Evolutionary conservation across 352 stramenopile genomes (phyloP), one percentile per base, ranked within the genome.

Genomic region (Phytopythium delawarense): DNA sequence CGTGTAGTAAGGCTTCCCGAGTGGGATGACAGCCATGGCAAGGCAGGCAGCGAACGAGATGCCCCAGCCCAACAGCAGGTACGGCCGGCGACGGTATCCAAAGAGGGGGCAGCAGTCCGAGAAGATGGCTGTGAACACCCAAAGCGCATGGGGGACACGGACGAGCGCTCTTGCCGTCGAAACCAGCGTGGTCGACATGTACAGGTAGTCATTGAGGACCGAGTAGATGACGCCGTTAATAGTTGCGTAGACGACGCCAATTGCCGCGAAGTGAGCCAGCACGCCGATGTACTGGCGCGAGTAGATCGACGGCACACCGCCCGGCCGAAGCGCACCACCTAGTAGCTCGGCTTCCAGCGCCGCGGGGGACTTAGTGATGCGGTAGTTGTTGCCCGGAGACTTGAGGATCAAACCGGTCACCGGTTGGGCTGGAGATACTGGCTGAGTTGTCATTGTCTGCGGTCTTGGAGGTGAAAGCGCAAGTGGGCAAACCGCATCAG

Each of bases 61-160:
- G 40, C 49, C 34, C 79, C 78, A 88, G 15, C 88, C 88, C n/a
- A 89, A 60, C 28, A 90, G 75, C 57, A 96, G 71, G 63, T 96
- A 96, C 42, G 87, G 79, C 12, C 88, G 87, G 15, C 87, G 74
- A 6, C 82, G 87, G 60, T 89, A 89, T 52, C 86, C 83, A 60
- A 76, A 83, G 61, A 96, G 88, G 16, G 88, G 88, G 58, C 84
- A 83, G 64, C 75, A 90, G 66, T 96, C 88, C 18, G 72, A 86
- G 20, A 96, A 69, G 42, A 94, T 71, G 34, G 79, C 84, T 42
- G 83, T 70, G 25, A 94, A 75, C 23, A 85, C 57, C 39, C 76
- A 75, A 13, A 87, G 72, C 0, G 75, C 67, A 13, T 74, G 76
- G 0, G 77, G 76, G 1, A 86, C 32, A 35, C 66, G 59, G 45